phyloP scores from a whole-genome alignment of 176 grass and related monocot species.

The Carex parvula region DNA sequence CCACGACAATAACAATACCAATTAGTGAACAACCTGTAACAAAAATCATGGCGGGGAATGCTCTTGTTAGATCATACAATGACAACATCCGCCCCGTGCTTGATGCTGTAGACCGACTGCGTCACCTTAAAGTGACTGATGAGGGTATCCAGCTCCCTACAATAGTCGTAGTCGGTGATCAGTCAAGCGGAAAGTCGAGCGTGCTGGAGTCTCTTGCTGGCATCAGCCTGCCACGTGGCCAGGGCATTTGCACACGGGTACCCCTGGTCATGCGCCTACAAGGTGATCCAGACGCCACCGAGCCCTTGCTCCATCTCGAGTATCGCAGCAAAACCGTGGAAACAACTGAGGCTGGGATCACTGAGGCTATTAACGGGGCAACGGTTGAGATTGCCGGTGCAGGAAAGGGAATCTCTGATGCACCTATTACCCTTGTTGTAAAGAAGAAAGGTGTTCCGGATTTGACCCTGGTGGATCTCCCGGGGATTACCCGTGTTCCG shows the following conservation, averaged over 20 bases:
- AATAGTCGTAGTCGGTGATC: constrained; percentile 23
- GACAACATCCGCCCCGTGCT: not conserved
- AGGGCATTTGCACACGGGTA: constrained; percentile 36
- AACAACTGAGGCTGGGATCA: constrained; percentile 7
- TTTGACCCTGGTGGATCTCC: constrained; percentile 28
- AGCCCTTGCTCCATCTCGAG: constrained; percentile 10
- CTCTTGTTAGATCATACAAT: constrained; percentile 1
- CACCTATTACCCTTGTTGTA: constrained; percentile 16
- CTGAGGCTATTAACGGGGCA: not conserved
- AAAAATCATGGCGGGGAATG: not conserved
- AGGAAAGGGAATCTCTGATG: constrained; percentile 24
- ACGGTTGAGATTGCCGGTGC: constrained; percentile 21
- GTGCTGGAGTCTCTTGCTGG: constrained; percentile 34
- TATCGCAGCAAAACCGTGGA: constrained; percentile 9
- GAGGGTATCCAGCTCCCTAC: constrained; percentile 22
- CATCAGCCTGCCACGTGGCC: constrained; percentile 30
- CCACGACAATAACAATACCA: not conserved
- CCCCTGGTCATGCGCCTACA: constrained; percentile 34
- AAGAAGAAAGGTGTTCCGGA: constrained; percentile 29
- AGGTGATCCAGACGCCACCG: not conserved
- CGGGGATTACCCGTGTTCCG: constrained; percentile 33
- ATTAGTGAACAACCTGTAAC: not conserved
- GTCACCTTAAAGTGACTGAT: constrained; percentile 14
- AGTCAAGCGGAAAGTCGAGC: constrained; percentile 25
- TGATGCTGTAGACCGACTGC: constrained; percentile 3